Conservation (phyloP, 2,329 filamentous ascomycete genomes). For the Ophiocordyceps camponoti-rufipedis region DNA sequence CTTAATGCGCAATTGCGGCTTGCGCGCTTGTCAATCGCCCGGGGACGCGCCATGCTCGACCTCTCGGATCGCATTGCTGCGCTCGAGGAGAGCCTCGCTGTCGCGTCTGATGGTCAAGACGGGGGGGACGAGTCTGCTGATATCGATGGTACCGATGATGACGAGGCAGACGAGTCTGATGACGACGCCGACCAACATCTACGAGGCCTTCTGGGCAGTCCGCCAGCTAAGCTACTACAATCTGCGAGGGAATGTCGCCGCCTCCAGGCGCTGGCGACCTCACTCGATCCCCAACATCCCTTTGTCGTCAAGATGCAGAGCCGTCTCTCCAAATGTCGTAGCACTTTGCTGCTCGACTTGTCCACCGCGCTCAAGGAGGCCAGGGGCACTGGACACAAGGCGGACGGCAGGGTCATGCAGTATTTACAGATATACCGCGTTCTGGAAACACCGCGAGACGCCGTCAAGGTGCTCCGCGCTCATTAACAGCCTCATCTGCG, state of each 20-base stretch:
- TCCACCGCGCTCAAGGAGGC: conserved; percentile 28
- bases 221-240: conserved; percentile 24
- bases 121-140: conserved; percentile 5
- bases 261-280: conserved; percentile 22
- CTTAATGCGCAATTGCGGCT: conserved; percentile 48
- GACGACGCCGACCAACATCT: conserved; percentile 10
- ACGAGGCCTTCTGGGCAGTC: conserved; percentile 22
- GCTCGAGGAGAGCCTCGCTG: conserved; percentile 44
- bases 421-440: conserved; percentile 34
- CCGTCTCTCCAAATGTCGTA: conserved; percentile 32
- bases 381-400: conserved; percentile 21
- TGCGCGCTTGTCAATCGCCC: conserved; percentile 45
- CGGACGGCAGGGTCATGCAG: conserved; percentile 27
- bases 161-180: conserved; percentile 15
- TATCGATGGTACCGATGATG: conserved; percentile 15
- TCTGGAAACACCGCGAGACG: conserved; percentile 32
- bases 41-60: conserved; percentile 45
- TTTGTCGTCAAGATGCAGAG: conserved; percentile 34
- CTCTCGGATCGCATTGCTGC: conserved; percentile 42
- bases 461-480: conserved; percentile 27
- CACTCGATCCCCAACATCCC: conserved; percentile 26
- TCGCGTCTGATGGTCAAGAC: conserved; percentile 19
- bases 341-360: conserved; percentile 37
- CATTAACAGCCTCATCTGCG: conserved; percentile 8
- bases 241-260: conserved; percentile 27